Percentiles rank a stretch among this genome's conserved stretches.
Conservation (phyloP, 192 early-diverging fungal genomes). For the Podila horticola region DNA sequence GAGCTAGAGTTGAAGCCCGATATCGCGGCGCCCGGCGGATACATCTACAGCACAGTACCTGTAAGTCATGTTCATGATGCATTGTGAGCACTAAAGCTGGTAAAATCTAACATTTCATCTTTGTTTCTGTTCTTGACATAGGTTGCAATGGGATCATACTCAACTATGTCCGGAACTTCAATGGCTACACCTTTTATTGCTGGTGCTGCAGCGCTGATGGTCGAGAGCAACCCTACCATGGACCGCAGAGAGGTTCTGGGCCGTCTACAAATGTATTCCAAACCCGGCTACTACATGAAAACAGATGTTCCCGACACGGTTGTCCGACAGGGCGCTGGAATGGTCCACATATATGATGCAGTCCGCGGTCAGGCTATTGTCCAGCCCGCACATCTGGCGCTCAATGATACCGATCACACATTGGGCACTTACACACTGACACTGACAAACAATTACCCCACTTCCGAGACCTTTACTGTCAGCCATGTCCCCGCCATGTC, state of each 20-base stretch:
- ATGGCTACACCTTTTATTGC: conserved; percentile 72
- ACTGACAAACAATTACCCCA: conserved; percentile 48
- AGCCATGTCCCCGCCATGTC: conserved; percentile 50
- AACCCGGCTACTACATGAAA: conserved; percentile 14
- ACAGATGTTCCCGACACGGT: conserved; percentile 43
- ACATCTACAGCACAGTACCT: conserved; percentile 70
- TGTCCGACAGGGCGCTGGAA: conserved; percentile 73
- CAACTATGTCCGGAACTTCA: conserved; percentile 67
- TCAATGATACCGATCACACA: conserved; percentile 63
- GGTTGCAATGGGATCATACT: conserved; percentile 31
- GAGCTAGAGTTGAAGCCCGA: conserved; percentile 74
- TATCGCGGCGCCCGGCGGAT: conserved; percentile 67
- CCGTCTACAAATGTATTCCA: conserved; percentile 24
- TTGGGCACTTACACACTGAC: conserved; percentile 40
- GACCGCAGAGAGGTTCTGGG: conserved; percentile 15
- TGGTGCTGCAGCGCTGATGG: conserved; percentile 42
- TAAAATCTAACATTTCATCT: not conserved
- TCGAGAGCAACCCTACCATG: conserved; percentile 20
- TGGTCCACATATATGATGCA: conserved; percentile 74
- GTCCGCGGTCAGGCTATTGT: conserved; percentile 61
- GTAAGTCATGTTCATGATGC: conserved; percentile 6
- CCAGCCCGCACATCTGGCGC: conserved; percentile 62
- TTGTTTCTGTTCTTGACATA: conserved; percentile 7
- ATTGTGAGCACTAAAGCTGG: conserved; percentile 11
- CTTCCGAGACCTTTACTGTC: conserved; percentile 36